Percentiles rank a stretch among this genome's conserved stretches.
Evolutionary conservation across 495 filamentous ascomycete species (phyloP).

Genomic region (Penicillium fimorum): DNA sequence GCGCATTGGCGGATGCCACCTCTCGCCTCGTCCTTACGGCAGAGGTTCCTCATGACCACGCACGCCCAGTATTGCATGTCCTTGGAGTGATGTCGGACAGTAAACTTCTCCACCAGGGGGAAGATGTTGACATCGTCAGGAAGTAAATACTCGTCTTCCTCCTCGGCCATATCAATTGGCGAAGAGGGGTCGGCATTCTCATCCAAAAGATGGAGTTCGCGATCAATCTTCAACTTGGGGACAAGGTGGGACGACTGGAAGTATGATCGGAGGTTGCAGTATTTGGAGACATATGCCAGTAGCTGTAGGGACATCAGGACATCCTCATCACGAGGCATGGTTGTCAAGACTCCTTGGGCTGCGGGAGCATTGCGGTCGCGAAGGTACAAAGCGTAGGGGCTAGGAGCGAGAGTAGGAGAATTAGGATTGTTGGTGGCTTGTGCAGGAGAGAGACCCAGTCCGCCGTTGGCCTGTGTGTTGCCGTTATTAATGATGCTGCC

Average conservation of each 20-base stretch:
- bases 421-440: conserved; percentile 68
- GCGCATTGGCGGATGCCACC: conserved; percentile 96
- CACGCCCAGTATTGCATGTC: conserved; percentile 99
- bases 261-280: conserved; percentile 91
- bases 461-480: conserved; percentile 54
- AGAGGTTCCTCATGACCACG: conserved; percentile 97
- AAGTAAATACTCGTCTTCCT: conserved; percentile 85
- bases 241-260: conserved; percentile 95
- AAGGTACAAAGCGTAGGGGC: conserved; percentile 70
- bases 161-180: conserved; percentile 53
- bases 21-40: conserved; percentile 91
- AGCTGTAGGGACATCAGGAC: conserved; percentile 98
- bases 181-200: conserved; percentile 50
- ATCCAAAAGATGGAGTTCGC: conserved; percentile 77
- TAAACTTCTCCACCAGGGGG: conserved; percentile 96
- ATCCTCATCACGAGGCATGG: conserved; percentile 94
- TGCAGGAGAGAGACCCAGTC: conserved; percentile 74
- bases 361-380: conserved; percentile 65
- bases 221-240: conserved; percentile 84
- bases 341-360: conserved; percentile 68
- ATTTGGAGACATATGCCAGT: conserved; percentile 96
- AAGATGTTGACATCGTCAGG: conserved; percentile 98
- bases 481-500: conserved; percentile 77
- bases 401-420: conserved; percentile 67
- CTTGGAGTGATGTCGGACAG: conserved; percentile 84